Conservation (phyloP, 139 green algal species). For the Marvania coccoides region DNA sequence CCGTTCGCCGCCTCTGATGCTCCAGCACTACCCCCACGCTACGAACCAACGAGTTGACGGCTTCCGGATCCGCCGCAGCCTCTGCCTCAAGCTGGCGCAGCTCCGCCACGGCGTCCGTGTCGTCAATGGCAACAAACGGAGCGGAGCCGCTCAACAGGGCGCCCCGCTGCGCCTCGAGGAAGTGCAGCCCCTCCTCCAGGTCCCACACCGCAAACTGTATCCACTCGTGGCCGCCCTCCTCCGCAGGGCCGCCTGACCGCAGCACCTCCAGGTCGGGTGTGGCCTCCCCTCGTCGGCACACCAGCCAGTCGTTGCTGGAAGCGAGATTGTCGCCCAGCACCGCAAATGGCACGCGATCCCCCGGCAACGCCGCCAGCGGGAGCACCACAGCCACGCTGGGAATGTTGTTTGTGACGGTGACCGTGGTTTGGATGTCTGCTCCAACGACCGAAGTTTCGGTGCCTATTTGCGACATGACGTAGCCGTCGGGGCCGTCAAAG, state of each 20-base stretch:
- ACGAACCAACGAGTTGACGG: background rate
- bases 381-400: background rate
- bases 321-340: background rate
- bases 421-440: background rate
- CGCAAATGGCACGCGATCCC: background rate
- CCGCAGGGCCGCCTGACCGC: background rate
- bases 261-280: background rate
- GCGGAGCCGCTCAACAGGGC: conserved; percentile 3
- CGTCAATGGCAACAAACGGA: background rate
- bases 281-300: background rate
- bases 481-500: background rate
- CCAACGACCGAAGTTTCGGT: background rate
- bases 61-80: background rate
- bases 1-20: background rate
- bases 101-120: background rate
- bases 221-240: background rate
- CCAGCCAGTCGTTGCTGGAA: background rate
- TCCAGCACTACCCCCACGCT: conserved; percentile 6
- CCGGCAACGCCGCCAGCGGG: background rate
- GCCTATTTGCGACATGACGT: background rate
- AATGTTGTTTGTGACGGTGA: background rate
- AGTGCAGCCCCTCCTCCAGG: background rate
- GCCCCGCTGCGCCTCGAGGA: background rate
- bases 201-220: background rate
- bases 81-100: background rate